Evolutionary conservation across 2,329 filamentous ascomycete genomes (phyloP).

Genomic region (Amylocarpus encephaloides): DNA sequence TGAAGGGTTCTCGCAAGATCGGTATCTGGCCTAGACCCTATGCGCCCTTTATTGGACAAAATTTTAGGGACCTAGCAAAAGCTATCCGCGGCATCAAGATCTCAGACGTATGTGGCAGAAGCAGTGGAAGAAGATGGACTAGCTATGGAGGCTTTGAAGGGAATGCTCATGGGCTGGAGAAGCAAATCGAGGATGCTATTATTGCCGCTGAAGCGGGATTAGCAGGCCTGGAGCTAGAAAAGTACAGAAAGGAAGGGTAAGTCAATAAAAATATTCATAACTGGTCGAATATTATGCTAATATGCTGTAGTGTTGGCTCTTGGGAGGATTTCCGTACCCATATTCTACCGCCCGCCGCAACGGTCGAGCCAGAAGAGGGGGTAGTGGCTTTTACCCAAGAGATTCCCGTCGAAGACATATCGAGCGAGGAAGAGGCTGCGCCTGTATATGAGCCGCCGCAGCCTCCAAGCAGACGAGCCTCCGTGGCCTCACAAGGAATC

Average conservation of each 20-base stretch:
- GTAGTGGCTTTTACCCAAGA: background rate
- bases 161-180: constrained; percentile 19
- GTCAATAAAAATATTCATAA: background rate
- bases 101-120: constrained; percentile 21
- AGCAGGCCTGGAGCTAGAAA: constrained; percentile 14
- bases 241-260: constrained; percentile 17
- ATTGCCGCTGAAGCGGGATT: constrained; percentile 15
- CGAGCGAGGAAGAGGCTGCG: background rate
- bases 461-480: background rate
- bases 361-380: background rate
- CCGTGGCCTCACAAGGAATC: background rate
- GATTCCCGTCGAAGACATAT: background rate
- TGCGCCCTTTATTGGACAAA: constrained; percentile 17
- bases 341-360: background rate
- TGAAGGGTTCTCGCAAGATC: constrained; percentile 22
- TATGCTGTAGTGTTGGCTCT: constrained; percentile 8
- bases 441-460: background rate
- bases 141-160: constrained; percentile 7
- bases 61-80: constrained; percentile 15
- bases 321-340: constrained; percentile 5
- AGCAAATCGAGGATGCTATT: constrained; percentile 16
- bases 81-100: constrained; percentile 20
- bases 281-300: constrained; percentile 1
- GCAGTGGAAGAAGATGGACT: constrained; percentile 15
- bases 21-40: constrained; percentile 23